These are phyloP conservation scores for Erysimum cheiranthoides DNA, from an alignment of 345 rosid species.

Conservation along the genomic window DNA sequence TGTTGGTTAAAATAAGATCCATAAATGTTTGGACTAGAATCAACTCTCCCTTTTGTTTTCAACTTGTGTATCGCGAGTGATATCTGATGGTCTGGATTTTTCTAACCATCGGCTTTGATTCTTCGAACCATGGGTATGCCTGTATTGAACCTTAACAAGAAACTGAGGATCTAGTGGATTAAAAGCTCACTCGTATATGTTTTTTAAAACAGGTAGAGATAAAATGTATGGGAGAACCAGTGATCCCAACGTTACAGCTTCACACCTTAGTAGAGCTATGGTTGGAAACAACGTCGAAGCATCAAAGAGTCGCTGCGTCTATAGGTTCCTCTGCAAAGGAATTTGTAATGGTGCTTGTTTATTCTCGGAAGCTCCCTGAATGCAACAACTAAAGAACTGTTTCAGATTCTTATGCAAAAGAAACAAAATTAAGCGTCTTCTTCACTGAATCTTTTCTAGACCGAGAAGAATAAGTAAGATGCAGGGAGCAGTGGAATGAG, in stretches of 20 bases:
- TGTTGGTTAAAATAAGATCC: conserved; percentile 6
- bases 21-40: neutral
- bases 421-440: neutral
- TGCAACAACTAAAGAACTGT: conserved; percentile 33
- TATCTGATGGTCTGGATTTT: neutral
- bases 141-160: neutral
- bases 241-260: conserved; percentile 69
- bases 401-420: conserved; percentile 29
- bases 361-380: conserved; percentile 61
- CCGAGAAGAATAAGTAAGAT: neutral
- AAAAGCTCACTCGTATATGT: neutral
- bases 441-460: neutral
- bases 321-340: conserved; percentile 94
- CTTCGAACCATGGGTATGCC: neutral
- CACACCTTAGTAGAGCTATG: conserved; percentile 77
- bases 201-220: conserved; percentile 69
- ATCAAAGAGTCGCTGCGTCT: conserved; percentile 60
- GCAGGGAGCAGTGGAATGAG: conserved; percentile 14
- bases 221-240: conserved; percentile 81
- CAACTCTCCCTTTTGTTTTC: neutral
- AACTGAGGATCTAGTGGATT: neutral
- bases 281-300: conserved; percentile 63
- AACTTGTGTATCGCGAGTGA: neutral
- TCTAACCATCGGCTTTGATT: neutral
- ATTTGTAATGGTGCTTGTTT: conserved; percentile 83